Percentiles rank a stretch among this genome's conserved stretches.
These are phyloP conservation scores for Debaryomyces maramus DNA, from an alignment of 805 yeast genomes.

Conservation along the genomic window DNA sequence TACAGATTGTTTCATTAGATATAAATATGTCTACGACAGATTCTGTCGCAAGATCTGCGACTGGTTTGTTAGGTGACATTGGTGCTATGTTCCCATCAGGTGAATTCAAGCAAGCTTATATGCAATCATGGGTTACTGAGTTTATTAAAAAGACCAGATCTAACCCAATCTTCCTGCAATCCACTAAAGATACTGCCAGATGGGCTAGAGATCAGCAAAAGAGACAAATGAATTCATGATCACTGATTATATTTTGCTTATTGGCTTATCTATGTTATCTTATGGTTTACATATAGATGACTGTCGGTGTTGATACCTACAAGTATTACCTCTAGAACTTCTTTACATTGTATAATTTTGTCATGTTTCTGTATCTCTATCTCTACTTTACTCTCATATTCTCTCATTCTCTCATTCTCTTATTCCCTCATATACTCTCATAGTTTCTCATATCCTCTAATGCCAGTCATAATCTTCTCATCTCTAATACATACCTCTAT, in stretches of 20 bases:
- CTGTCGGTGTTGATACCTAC: no score
- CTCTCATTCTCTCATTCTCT: conserved; percentile 8
- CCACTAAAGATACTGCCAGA: conserved; percentile 87
- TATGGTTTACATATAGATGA: no score
- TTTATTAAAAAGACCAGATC: conserved; percentile 73
- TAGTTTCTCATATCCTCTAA: conserved; percentile 13
- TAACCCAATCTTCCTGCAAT: conserved; percentile 57
- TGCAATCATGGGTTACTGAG: conserved; percentile 76
- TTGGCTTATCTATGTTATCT: no score
- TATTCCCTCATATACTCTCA: conserved; percentile 11
- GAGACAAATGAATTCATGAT: conserved; percentile 28
- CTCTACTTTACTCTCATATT: conserved; percentile 11
- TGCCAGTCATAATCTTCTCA: conserved; percentile 7
- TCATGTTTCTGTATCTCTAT: conserved; percentile 8
- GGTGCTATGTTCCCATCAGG: conserved; percentile 85
- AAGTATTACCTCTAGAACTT: no score
- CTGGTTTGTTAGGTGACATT: conserved; percentile 90
- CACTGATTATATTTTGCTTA: not conserved
- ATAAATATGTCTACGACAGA: conserved; percentile 62
- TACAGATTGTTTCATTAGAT: conserved; percentile 60
- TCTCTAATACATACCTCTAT: conserved; percentile 8
- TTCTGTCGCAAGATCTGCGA: conserved; percentile 75
- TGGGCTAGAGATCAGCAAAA: conserved; percentile 94
- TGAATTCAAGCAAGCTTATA: conserved; percentile 62
- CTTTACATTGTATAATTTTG: no score